phyloP scores from a whole-genome alignment of 441 rosid genomes.

The Aquilaria agallochum region DNA sequence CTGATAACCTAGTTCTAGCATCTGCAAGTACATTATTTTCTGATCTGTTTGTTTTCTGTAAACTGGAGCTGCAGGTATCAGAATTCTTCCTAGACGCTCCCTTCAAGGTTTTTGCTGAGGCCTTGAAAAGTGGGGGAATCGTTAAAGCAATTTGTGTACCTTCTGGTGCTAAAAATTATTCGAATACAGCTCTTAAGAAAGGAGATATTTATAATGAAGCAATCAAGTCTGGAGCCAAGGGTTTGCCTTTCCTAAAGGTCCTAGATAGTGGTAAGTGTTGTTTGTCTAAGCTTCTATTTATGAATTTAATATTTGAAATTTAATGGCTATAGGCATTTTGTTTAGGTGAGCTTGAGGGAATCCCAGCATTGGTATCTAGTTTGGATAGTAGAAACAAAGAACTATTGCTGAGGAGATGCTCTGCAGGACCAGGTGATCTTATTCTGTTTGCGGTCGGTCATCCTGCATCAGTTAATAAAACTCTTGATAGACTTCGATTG shows the following conservation, averaged over 20 bases:
- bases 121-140: constrained; percentile 66
- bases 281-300: not conserved
- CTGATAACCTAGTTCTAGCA: not conserved
- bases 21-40: not conserved
- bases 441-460: constrained; percentile 87
- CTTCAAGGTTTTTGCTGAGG: constrained; percentile 75
- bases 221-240: constrained; percentile 88
- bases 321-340: constrained; percentile 10
- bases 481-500: constrained; percentile 74
- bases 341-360: constrained; percentile 79
- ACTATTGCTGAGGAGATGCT: constrained; percentile 51
- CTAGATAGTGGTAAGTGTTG: constrained; percentile 64
- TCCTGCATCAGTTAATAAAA: constrained; percentile 66
- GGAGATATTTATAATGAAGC: constrained; percentile 83
- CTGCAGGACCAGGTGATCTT: constrained; percentile 79
- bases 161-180: constrained; percentile 66
- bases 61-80: constrained; percentile 67
- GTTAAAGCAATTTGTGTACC: constrained; percentile 81
- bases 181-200: constrained; percentile 88
- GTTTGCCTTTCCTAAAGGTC: constrained; percentile 90
- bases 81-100: constrained; percentile 53
- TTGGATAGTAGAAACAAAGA: constrained; percentile 45
- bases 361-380: constrained; percentile 69
- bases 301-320: not conserved
- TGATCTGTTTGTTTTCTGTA: constrained; percentile 4